A percentile compares a stretch with the other conserved stretches of the same genome.
phyloP scores from a whole-genome alignment of 805 yeast genomes.

The Candida broadrunensis region DNA sequence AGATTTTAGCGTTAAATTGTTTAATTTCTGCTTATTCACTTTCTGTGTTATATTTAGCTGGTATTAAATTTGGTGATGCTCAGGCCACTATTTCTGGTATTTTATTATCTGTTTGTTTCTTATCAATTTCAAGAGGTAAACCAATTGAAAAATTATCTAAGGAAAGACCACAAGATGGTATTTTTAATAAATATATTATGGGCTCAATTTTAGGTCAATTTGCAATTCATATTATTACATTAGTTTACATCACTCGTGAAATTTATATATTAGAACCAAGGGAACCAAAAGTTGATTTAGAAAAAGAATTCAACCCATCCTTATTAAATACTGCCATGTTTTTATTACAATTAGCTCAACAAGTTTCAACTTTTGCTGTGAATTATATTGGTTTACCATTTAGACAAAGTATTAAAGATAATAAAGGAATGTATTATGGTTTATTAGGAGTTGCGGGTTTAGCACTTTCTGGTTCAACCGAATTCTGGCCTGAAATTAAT shows the following conservation, averaged over 20 bases:
- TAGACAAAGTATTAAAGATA: conserved; percentile 84
- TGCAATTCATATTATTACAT: conserved; percentile 82
- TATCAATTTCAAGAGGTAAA: conserved; percentile 90
- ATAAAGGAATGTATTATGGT: conserved; percentile 97
- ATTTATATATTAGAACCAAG: conserved; percentile 90
- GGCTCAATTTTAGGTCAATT: conserved; percentile 97
- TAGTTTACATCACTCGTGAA: conserved; percentile 78
- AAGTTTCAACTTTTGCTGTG: conserved; percentile 95
- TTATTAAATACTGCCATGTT: conserved; percentile 94
- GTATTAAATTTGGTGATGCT: conserved; percentile 96
- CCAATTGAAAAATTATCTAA: conserved; percentile 85
- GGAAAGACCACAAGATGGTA: conserved; percentile 96
- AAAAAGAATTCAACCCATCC: conserved; percentile 84
- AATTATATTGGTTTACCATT: conserved; percentile 97
- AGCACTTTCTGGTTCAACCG: conserved; percentile 90
- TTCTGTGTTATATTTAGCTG: conserved; percentile 91
- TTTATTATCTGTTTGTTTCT: conserved; percentile 87
- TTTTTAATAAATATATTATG: conserved; percentile 93
- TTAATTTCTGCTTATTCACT: conserved; percentile 93
- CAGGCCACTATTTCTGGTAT: conserved; percentile 98
- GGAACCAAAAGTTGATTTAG: conserved; percentile 85
- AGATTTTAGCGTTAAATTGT: conserved; percentile 94
- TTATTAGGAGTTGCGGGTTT: conserved; percentile 84
- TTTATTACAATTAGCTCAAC: conserved; percentile 90
- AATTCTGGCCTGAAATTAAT: conserved; percentile 90